A percentile compares a stretch with the other conserved stretches of the same genome.
Evolutionary conservation across 331 rosid species (phyloP).

Genomic region (Phaseolus coccineus): DNA sequence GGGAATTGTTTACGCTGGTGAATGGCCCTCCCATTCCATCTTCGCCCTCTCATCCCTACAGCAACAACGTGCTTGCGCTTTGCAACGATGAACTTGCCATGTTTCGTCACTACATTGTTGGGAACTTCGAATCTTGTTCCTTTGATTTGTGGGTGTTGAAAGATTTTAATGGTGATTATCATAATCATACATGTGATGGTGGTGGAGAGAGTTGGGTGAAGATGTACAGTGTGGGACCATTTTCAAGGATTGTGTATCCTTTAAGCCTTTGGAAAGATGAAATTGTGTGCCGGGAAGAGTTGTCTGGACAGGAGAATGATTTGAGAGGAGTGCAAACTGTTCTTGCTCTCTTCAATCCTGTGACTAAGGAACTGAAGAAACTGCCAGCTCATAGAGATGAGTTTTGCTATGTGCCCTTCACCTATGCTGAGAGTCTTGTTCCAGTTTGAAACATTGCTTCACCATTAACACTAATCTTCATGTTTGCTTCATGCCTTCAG

Average conservation of each 20-base stretch:
- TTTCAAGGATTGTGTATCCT: background rate
- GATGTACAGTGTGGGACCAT: constrained; percentile 33
- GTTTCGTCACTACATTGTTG: background rate
- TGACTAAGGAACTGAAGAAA: background rate
- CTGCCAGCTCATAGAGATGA: background rate
- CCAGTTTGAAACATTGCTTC: background rate
- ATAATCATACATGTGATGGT: background rate
- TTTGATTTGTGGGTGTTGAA: constrained; percentile 46
- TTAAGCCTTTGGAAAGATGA: constrained; percentile 32
- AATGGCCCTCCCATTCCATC: constrained; percentile 27
- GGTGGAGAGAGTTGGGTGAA: constrained; percentile 35
- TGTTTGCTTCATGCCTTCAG: no score
- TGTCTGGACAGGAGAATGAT: background rate
- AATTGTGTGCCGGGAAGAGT: background rate
- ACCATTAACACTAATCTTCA: background rate
- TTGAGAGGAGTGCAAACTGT: background rate
- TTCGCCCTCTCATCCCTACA: background rate
- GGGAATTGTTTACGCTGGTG: background rate
- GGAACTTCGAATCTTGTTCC: background rate
- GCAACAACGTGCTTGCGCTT: background rate
- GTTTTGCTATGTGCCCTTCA: background rate
- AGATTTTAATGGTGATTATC: no score
- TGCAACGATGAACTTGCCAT: constrained; percentile 29
- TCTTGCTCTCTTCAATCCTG: constrained; percentile 23
- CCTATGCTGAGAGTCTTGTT: constrained; percentile 44